A percentile compares a stretch with the other conserved stretches of the same genome.
Conservation (phyloP, 352 stramenopile genomes). For the Pythium phragmiticola region DNA sequence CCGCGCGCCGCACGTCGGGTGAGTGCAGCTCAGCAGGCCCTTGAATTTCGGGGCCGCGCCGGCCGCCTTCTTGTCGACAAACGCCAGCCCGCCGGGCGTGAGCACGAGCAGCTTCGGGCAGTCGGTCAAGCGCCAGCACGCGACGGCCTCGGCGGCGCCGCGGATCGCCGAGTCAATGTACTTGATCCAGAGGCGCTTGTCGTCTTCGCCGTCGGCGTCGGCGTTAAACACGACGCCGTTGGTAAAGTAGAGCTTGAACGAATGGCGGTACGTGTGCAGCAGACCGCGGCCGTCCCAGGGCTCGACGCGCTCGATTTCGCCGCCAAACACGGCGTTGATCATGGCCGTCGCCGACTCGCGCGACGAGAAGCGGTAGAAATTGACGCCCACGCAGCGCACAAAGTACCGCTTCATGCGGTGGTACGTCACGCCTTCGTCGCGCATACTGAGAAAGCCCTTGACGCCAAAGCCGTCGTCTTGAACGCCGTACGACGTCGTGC, state of each 20-base stretch:
- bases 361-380: constrained; percentile 74
- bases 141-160: constrained; percentile 33
- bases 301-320: constrained; percentile 76
- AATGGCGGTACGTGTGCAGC: constrained; percentile 79
- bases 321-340: constrained; percentile 62
- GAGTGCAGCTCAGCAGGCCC: constrained; percentile 51
- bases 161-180: constrained; percentile 70
- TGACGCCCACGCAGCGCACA: constrained; percentile 75
- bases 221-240: constrained; percentile 75
- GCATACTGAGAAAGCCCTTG: constrained; percentile 78
- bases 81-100: constrained; percentile 53
- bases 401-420: constrained; percentile 88
- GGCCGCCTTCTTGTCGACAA: constrained; percentile 55
- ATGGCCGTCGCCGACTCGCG: constrained; percentile 57
- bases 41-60: constrained; percentile 68
- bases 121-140: constrained; percentile 44
- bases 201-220: constrained; percentile 75
- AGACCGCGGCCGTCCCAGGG: constrained; percentile 83
- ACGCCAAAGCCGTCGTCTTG: constrained; percentile 68
- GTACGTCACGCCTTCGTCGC: constrained; percentile 80
- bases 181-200: constrained; percentile 76
- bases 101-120: constrained; percentile 45
- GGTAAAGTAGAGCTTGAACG: constrained; percentile 83
- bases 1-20: constrained; percentile 58
- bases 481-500: constrained; percentile 26